These are phyloP conservation scores for Trametes gibbosa DNA, from an alignment of 768 basidiomycete species.

Conservation along the genomic window DNA sequence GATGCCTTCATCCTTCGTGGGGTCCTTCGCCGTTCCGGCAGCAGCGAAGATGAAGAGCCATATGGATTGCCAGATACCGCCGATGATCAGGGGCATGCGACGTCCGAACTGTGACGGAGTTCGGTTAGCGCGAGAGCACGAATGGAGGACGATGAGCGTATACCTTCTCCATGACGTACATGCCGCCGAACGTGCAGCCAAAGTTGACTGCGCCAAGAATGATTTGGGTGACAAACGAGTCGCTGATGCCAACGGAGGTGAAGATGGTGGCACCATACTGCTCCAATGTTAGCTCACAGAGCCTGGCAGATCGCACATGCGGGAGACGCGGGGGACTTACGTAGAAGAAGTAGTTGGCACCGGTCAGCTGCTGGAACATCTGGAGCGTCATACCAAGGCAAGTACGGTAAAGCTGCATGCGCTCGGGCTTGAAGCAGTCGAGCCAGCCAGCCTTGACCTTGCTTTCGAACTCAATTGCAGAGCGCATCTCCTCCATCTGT, in stretches of 20 bases:
- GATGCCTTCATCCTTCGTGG: conserved; percentile 43
- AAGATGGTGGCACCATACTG: conserved; percentile 60
- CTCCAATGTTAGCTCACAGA: background rate
- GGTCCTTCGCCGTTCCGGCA: conserved; percentile 64
- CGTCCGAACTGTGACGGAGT: conserved; percentile 51
- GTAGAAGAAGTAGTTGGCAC: conserved; percentile 71
- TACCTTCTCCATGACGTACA: conserved; percentile 70
- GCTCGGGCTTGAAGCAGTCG: conserved; percentile 57
- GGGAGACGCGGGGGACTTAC: conserved; percentile 15
- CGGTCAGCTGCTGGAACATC: conserved; percentile 69
- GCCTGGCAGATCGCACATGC: background rate
- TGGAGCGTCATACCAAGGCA: conserved; percentile 63
- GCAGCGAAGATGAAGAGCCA: conserved; percentile 76
- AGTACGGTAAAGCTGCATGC: conserved; percentile 65
- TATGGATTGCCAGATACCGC: conserved; percentile 65
- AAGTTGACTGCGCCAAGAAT: conserved; percentile 77
- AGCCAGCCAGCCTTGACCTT: conserved; percentile 53
- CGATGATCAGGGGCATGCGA: conserved; percentile 59
- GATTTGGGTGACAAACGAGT: conserved; percentile 71
- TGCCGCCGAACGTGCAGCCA: conserved; percentile 65
- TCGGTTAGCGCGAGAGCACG: background rate
- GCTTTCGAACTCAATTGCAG: conserved; percentile 49
- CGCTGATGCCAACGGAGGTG: conserved; percentile 59
- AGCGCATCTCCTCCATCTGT: conserved; percentile 48
- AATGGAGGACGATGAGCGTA: conserved; percentile 4